Percentiles rank a stretch among this genome's conserved stretches.
Conservation (phyloP, 2,329 filamentous ascomycete genomes). For the Talaromyces sp. region DNA sequence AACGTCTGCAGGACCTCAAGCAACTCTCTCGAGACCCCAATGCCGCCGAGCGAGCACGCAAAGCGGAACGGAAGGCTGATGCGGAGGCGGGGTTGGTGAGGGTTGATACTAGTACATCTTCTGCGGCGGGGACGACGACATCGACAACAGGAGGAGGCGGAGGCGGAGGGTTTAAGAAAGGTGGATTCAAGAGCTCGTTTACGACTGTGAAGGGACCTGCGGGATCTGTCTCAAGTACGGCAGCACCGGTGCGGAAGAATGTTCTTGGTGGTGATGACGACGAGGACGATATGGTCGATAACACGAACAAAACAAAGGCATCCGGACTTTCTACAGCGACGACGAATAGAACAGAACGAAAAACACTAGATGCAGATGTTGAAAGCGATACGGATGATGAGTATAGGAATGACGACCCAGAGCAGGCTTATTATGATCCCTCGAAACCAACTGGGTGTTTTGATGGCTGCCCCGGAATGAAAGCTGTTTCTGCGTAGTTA, state of each 20-base stretch:
- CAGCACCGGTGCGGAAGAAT: constrained; percentile 36
- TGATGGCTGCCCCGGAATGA: constrained; percentile 32
- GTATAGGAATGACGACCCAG: constrained; percentile 44
- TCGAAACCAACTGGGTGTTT: constrained; percentile 50
- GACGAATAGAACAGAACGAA: background rate
- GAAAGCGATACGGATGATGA: constrained; percentile 70
- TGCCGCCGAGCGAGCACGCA: constrained; percentile 41
- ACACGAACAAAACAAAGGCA: constrained; percentile 3
- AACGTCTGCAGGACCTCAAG: constrained; percentile 52
- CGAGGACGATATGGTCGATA: constrained; percentile 23
- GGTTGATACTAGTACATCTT: constrained; percentile 23
- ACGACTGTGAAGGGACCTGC: constrained; percentile 48
- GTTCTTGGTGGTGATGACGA: constrained; percentile 42
- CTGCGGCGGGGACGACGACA: background rate
- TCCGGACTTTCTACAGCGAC: background rate
- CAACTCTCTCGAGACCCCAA: constrained; percentile 44
- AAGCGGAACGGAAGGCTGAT: constrained; percentile 42
- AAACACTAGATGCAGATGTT: constrained; percentile 42
- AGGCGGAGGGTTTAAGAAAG: constrained; percentile 64
- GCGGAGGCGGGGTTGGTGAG: constrained; percentile 40
- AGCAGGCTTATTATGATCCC: constrained; percentile 52
- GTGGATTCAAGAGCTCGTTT: constrained; percentile 77
- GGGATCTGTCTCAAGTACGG: constrained; percentile 21
- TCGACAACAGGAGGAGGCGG: constrained; percentile 27
- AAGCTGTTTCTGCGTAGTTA: constrained; percentile 16